phyloP scores from a whole-genome alignment of 2,329 filamentous ascomycete genomes.

The Phaeosphaeriaceae sp. region DNA sequence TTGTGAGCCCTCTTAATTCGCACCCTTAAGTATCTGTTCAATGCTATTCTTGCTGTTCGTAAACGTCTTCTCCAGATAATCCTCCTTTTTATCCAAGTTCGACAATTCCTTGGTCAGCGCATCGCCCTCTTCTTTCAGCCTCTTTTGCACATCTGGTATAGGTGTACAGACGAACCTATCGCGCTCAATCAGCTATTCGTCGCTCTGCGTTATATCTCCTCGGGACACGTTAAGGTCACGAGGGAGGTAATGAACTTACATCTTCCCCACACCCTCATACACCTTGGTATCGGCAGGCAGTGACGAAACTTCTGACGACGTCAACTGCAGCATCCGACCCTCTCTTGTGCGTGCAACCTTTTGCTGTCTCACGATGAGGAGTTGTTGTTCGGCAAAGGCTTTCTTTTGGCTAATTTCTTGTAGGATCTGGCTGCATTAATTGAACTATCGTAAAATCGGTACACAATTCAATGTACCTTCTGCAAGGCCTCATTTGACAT shows the following conservation, averaged over 20 bases:
- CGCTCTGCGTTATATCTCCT: not conserved
- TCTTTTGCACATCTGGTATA: constrained; percentile 73
- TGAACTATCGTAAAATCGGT: not conserved
- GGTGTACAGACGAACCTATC: constrained; percentile 85
- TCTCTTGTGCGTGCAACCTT: constrained; percentile 87
- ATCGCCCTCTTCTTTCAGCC: constrained; percentile 76
- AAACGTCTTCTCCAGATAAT: constrained; percentile 92
- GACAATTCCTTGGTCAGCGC: constrained; percentile 79
- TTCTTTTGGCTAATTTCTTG: constrained; percentile 95
- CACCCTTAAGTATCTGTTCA: constrained; percentile 77
- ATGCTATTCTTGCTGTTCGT: constrained; percentile 94
- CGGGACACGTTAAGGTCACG: not conserved
- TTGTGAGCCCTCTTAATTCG: constrained; percentile 7
- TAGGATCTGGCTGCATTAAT: constrained; percentile 67
- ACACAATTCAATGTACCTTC: constrained; percentile 66
- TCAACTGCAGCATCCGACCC: constrained; percentile 85
- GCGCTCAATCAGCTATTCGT: not conserved
- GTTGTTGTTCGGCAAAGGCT: constrained; percentile 87
- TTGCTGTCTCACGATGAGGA: constrained; percentile 82
- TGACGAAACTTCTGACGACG: constrained; percentile 78
- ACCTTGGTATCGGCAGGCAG: constrained; percentile 78
- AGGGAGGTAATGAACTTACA: constrained; percentile 61
- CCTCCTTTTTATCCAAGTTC: constrained; percentile 83
- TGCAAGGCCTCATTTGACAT: constrained; percentile 93
- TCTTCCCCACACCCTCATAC: constrained; percentile 96